Evolutionary conservation across 2,329 filamentous ascomycete species (phyloP), one percentile per base, ranked within the genome.

Genomic region (Aspergillus floridensis): DNA sequence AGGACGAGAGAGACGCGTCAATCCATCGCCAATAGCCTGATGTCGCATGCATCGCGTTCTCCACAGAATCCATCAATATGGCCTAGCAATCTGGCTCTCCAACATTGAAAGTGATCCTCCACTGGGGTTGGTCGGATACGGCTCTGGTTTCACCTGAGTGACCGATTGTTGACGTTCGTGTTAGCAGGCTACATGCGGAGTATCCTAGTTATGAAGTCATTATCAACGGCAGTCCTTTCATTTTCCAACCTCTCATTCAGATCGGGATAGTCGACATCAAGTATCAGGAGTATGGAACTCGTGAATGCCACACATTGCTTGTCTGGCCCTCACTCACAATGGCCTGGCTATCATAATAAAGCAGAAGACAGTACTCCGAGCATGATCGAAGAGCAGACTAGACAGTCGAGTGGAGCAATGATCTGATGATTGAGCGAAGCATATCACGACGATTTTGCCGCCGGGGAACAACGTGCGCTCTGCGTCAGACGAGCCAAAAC

Each of bases 1-100:
- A 86, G 63, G 84, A 86, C 61, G 80, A 87, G 61, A 80, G 81
- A 0, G 83, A 82, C 0, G 70, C 78, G 0, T 86, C 83, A 84
- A 81, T 87, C 38, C 79, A 84, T 16, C 71, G 75, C 49, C 78
- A 76, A 2, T 86, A 80, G 60, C 82, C 84, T 0, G 78, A 82
- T 26, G 66, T 86, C 6, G 81, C 84, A 63, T 86, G 84, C 68
- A 84, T 87, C 56, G 74, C 73, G 14, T 81, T 0, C 69, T 85
- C 1, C 84, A 86, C 65, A 82, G 78, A 6, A 86, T 80, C 79
- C 82, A 82, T 63, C 74, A 81, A 51, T 87, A 86, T 61, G 77
- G 76, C 2, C 65, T 79, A 54, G 84, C 84, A 0, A 72, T 83
- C 0, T 86, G 84, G 84, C 78, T 74, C 1, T 84, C 84, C 0